These are phyloP conservation scores for Cercospora canescens DNA, from an alignment of 2,329 filamentous ascomycete species.

Conservation along the genomic window DNA sequence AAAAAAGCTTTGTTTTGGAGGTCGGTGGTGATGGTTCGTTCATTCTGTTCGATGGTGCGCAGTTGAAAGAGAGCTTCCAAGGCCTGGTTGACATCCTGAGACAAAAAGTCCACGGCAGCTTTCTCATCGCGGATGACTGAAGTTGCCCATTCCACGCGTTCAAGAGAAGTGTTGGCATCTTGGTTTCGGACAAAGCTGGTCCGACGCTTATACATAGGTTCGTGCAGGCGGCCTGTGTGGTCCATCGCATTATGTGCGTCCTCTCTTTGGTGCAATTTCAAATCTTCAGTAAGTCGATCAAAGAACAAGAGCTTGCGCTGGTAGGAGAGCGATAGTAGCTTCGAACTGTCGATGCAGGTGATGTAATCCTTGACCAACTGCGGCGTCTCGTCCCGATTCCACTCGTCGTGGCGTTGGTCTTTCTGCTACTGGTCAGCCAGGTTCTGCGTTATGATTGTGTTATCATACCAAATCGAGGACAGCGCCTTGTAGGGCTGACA, in stretches of 20 bases:
- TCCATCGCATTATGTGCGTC: neutral
- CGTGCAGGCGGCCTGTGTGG: neutral
- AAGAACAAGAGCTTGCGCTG: neutral
- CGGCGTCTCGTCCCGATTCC: neutral
- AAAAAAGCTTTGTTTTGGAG: neutral
- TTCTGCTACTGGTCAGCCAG: neutral
- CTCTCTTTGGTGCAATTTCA: neutral
- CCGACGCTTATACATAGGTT: neutral
- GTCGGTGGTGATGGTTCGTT: neutral
- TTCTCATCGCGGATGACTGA: neutral
- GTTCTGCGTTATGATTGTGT: neutral
- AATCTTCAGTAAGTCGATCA: neutral
- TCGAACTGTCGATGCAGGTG: neutral
- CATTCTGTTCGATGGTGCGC: conserved; percentile 1
- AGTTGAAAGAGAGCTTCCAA: conserved; percentile 1
- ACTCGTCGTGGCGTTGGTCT: neutral
- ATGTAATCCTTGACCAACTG: neutral
- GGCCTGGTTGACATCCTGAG: neutral
- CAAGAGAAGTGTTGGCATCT: neutral
- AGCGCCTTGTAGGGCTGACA: neutral
- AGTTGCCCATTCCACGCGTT: neutral
- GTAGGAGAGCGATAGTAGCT: neutral
- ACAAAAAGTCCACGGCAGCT: neutral
- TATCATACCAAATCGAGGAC: neutral
- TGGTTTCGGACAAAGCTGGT: neutral